Percentiles rank a stretch among this genome's conserved stretches.
Evolutionary conservation across 306 rosid species (phyloP).

Genomic region (Trichosanthes cucumerina): DNA sequence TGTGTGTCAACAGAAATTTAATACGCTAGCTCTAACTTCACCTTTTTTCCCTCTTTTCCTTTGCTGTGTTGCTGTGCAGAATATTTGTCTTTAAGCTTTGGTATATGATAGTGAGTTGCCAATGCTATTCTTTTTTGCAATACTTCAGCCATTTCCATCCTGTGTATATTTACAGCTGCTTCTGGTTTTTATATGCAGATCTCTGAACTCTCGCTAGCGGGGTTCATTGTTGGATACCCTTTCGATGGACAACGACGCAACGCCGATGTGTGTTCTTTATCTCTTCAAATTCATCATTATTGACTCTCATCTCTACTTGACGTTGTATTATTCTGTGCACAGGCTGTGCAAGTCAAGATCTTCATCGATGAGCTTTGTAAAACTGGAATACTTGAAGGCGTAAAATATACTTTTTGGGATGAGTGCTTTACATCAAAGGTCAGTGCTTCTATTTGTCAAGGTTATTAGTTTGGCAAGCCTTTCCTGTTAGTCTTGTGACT

Average conservation of each 20-base stretch:
- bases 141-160: background rate
- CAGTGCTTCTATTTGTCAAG: background rate
- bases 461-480: background rate
- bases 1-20: too few relatives aligned
- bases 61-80: background rate
- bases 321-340: constrained; percentile 1
- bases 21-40: background rate
- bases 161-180: constrained; percentile 7
- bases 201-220: constrained; percentile 45
- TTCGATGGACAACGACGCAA: constrained; percentile 17
- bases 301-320: background rate
- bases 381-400: constrained; percentile 45
- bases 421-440: constrained; percentile 84
- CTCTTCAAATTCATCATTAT: constrained; percentile 11
- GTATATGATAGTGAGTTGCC: background rate
- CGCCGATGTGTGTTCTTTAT: constrained; percentile 30
- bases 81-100: background rate
- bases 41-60: background rate
- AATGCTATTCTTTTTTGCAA: background rate
- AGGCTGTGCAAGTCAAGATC: constrained; percentile 51
- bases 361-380: constrained; percentile 43
- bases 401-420: constrained; percentile 66
- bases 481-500: background rate
- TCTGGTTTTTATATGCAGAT: constrained; percentile 39
- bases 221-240: constrained; percentile 66